These are phyloP conservation scores for Mycena venus DNA, from an alignment of 768 basidiomycete genomes.

Conservation along the genomic window DNA sequence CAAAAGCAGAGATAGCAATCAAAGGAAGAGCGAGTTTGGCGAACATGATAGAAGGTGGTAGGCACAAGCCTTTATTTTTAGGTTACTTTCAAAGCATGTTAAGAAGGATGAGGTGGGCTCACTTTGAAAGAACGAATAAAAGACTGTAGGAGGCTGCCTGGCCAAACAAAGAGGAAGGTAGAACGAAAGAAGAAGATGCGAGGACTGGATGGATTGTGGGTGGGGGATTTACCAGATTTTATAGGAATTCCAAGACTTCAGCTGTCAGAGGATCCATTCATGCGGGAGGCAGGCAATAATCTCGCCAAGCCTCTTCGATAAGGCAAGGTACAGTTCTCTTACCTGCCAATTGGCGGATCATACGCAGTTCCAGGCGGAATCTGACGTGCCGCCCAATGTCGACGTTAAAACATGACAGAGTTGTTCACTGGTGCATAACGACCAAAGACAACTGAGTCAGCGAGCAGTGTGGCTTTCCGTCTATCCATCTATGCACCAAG, in stretches of 20 bases:
- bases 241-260: constrained; percentile 24
- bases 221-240: constrained; percentile 26
- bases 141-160: constrained; percentile 55
- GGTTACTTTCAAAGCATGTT: constrained; percentile 5
- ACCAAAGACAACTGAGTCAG: constrained; percentile 25
- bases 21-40: constrained; percentile 50
- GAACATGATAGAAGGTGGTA: constrained; percentile 50
- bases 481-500: neutral
- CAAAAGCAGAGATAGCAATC: constrained; percentile 47
- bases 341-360: neutral
- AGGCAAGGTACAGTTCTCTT: neutral
- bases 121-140: constrained; percentile 44
- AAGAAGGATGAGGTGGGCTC: constrained; percentile 34
- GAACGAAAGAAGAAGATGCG: constrained; percentile 37
- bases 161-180: constrained; percentile 45
- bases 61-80: neutral
- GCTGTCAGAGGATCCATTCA: constrained; percentile 19
- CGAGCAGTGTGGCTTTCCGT: neutral
- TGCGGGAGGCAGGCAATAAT: constrained; percentile 18
- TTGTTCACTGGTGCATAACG: constrained; percentile 28
- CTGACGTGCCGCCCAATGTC: constrained; percentile 35
- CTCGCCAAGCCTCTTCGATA: constrained; percentile 27
- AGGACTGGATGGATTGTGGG: constrained; percentile 31
- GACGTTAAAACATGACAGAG: constrained; percentile 10
- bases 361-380: constrained; percentile 5